Conservation (phyloP, 2,329 filamentous ascomycete genomes). For the Neofusicoccum ribis region DNA sequence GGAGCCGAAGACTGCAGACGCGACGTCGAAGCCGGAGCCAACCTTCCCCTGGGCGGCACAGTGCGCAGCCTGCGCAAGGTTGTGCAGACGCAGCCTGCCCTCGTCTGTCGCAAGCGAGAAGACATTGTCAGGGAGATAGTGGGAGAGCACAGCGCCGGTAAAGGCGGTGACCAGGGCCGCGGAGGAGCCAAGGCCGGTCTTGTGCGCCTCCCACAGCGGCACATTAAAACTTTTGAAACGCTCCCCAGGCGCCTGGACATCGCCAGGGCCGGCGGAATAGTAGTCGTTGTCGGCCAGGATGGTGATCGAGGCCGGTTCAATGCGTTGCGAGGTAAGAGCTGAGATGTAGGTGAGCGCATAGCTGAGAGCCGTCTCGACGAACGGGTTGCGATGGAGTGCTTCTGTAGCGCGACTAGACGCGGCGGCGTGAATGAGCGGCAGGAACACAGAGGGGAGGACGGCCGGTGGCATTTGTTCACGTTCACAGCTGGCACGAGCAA, state of each 20-base stretch:
- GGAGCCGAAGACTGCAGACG: conserved; percentile 86
- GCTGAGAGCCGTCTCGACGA: conserved; percentile 86
- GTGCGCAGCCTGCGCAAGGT: conserved; percentile 89
- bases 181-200: conserved; percentile 93
- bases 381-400: conserved; percentile 67
- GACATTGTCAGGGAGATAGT: conserved; percentile 62
- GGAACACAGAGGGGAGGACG: conserved; percentile 7
- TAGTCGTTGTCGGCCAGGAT: conserved; percentile 96
- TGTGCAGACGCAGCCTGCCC: conserved; percentile 71
- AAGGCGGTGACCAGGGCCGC: conserved; percentile 90
- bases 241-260: conserved; percentile 26
- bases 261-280: conserved; percentile 64
- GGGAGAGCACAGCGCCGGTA: conserved; percentile 71
- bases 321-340: conserved; percentile 48
- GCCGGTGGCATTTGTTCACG: conserved; percentile 3
- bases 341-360: conserved; percentile 84
- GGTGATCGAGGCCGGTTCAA: conserved; percentile 71
- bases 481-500: neutral
- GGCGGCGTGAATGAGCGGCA: conserved; percentile 18
- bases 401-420: conserved; percentile 22
- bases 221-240: conserved; percentile 79
- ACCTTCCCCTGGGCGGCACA: conserved; percentile 97
- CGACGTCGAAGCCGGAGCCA: conserved; percentile 93
- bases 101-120: conserved; percentile 60
- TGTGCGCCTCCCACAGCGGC: conserved; percentile 76